Conservation (phyloP, 208 protist genomes). For the Wallacemonas sp. region DNA sequence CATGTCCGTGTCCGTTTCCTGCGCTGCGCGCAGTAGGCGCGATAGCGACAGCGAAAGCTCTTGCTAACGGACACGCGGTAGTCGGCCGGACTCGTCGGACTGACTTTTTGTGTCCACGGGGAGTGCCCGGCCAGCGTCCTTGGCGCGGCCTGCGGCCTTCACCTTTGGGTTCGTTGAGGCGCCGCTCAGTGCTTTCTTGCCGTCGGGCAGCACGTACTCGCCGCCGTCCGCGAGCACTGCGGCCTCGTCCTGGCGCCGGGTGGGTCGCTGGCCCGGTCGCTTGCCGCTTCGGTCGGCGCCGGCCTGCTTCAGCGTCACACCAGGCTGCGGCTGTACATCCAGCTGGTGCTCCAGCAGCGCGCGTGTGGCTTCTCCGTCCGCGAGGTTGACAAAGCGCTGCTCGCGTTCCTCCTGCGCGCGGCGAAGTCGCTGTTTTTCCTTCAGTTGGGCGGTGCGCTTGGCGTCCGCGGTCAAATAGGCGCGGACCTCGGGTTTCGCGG, state of each 20-base stretch:
- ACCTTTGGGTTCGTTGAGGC: not conserved
- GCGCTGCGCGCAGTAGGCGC: too few relatives aligned
- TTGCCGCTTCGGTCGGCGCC: not conserved
- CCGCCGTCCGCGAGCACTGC: conserved; percentile 54
- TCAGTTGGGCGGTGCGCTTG: conserved; percentile 7
- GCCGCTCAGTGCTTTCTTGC: conserved; percentile 31
- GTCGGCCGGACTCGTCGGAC: not conserved
- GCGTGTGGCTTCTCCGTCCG: conserved; percentile 13
- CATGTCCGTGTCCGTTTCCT: too few relatives aligned
- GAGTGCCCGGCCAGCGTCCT: not conserved
- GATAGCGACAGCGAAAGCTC: too few relatives aligned
- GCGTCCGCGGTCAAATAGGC: conserved; percentile 6
- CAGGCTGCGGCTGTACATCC: conserved; percentile 30
- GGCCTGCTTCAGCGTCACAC: conserved; percentile 24
- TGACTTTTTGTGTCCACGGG: not conserved
- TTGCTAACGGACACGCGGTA: not conserved
- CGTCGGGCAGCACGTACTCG: conserved; percentile 47
- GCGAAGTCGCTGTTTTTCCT: conserved; percentile 13
- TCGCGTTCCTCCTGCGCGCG: conserved; percentile 7
- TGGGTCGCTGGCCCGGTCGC: not conserved
- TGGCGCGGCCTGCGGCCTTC: not conserved
- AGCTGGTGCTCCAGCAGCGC: conserved; percentile 33
- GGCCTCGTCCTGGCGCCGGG: conserved; percentile 11
- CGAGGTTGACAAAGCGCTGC: conserved; percentile 1
- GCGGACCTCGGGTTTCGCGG: not conserved